Evolutionary conservation across 1,139 yeast genomes (phyloP).

Genomic region (Magnusiomyces clavatus): DNA sequence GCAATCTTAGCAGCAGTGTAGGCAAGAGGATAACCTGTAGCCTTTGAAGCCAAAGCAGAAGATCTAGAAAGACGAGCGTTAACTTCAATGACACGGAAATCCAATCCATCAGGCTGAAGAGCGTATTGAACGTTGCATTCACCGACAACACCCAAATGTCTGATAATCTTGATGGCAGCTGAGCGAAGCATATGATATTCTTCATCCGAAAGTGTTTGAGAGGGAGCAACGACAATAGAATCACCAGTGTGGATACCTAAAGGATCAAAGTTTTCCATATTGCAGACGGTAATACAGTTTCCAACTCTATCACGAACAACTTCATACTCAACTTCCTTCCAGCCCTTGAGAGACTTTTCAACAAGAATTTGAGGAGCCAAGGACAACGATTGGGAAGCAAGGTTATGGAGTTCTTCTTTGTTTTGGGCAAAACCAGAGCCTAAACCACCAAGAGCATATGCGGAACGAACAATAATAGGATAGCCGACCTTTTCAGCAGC

Average conservation of each 20-base stretch:
- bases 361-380: conserved; percentile 91
- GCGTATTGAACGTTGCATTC: conserved; percentile 99
- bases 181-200: conserved; percentile 98
- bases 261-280: conserved; percentile 99
- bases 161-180: conserved; percentile 92
- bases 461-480: conserved; percentile 96
- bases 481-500: conserved; percentile 88
- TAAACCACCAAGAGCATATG: conserved; percentile 94
- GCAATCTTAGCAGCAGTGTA: conserved; percentile 97
- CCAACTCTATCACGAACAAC: conserved; percentile 97
- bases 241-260: conserved; percentile 99
- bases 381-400: conserved; percentile 83
- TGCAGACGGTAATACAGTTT: conserved; percentile 98
- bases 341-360: conserved; percentile 96
- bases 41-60: conserved; percentile 96
- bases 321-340: conserved; percentile 99
- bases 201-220: conserved; percentile 94
- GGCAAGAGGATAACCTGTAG: conserved; percentile 97
- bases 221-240: conserved; percentile 97
- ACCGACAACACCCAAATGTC: conserved; percentile 98
- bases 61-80: conserved; percentile 97
- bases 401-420: conserved; percentile 70
- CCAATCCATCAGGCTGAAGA: conserved; percentile 88
- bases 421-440: conserved; percentile 96
- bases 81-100: conserved; percentile 95